phyloP scores from a whole-genome alignment of 2,329 filamentous ascomycete species.

The Parasarocladium wereldwijsianum region DNA sequence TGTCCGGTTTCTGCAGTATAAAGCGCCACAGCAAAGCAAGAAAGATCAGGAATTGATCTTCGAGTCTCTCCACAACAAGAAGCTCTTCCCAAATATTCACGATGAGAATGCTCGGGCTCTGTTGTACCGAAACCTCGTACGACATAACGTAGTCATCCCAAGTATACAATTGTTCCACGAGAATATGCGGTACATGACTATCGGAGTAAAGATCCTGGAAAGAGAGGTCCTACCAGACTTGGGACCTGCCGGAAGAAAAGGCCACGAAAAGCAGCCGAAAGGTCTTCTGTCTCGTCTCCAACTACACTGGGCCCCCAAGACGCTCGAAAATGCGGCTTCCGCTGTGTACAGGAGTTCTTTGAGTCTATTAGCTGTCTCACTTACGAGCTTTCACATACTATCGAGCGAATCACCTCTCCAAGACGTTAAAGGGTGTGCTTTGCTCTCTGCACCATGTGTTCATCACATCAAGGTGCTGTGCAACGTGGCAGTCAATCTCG shows the following conservation, averaged over 20 bases:
- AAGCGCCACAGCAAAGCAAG: neutral
- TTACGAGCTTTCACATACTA: neutral
- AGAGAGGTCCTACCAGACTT: neutral
- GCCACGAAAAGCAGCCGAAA: neutral
- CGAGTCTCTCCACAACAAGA: neutral
- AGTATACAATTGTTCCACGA: neutral
- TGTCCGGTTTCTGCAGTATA: neutral
- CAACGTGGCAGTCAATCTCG: neutral
- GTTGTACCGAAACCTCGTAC: neutral
- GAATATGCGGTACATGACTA: neutral
- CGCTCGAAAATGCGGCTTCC: neutral
- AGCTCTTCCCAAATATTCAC: neutral
- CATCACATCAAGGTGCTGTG: neutral
- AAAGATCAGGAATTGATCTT: neutral
- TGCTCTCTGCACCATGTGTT: neutral
- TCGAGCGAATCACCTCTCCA: neutral
- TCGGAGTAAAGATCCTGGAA: neutral
- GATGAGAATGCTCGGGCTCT: neutral
- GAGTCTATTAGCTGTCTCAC: neutral
- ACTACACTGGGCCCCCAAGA: neutral
- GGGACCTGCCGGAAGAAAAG: neutral
- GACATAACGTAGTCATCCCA: neutral
- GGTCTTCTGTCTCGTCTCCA: neutral
- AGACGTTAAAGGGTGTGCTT: neutral
- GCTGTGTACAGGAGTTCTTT: neutral